Percentiles rank a stretch among this genome's conserved stretches.
Evolutionary conservation across 768 basidiomycete genomes (phyloP).

Genomic region (Macrolepiota dolichaula): DNA sequence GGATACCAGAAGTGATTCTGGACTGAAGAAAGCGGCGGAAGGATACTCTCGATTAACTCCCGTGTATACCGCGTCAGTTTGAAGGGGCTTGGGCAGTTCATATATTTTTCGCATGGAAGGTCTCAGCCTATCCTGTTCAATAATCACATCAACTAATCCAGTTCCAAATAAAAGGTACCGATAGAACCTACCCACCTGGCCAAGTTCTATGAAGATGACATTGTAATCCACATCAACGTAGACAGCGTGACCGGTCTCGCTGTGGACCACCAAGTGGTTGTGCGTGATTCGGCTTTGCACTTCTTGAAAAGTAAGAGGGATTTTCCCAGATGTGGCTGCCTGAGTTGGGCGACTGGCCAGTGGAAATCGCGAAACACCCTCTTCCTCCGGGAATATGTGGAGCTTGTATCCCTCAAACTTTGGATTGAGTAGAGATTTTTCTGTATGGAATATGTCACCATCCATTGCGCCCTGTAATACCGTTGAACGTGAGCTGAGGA

Average conservation of each 20-base stretch:
- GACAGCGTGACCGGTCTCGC: constrained; percentile 42
- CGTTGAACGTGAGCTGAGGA: background rate
- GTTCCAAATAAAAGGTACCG: constrained; percentile 8
- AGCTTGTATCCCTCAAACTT: constrained; percentile 87
- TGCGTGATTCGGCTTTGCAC: constrained; percentile 82
- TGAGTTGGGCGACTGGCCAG: constrained; percentile 58
- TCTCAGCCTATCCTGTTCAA: constrained; percentile 36
- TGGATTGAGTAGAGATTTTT: constrained; percentile 64
- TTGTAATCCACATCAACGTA: constrained; percentile 67
- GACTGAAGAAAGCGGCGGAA: constrained; percentile 55
- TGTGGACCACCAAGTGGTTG: constrained; percentile 66
- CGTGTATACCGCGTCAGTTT: constrained; percentile 26
- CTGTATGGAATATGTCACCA: constrained; percentile 32
- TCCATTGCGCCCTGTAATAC: background rate
- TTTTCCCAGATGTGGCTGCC: constrained; percentile 55
- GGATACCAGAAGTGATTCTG: constrained; percentile 49
- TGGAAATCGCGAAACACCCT: constrained; percentile 44
- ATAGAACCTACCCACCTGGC: constrained; percentile 44
- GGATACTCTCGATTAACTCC: constrained; percentile 70
- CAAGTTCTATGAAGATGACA: constrained; percentile 56
- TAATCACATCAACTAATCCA: constrained; percentile 5
- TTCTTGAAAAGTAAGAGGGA: constrained; percentile 72
- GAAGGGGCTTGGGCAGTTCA: constrained; percentile 56
- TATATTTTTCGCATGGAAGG: constrained; percentile 57
- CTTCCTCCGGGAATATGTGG: constrained; percentile 56